Percentiles rank a stretch among this genome's conserved stretches.
phyloP scores from a whole-genome alignment of 78 protist species.

The Dictyostelium brefeldianum region DNA sequence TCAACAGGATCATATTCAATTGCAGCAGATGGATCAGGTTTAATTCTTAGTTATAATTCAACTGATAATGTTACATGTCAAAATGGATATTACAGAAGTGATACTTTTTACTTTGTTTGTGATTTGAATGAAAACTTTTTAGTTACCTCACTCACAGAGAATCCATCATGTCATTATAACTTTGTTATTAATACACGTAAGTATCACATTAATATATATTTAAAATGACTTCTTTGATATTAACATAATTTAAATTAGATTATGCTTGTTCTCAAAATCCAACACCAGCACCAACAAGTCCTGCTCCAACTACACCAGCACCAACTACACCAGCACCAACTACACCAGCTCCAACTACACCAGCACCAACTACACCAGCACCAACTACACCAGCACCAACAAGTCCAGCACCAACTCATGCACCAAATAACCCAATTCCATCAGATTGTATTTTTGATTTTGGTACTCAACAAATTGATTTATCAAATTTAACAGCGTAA shows the following conservation, averaged over 20 bases:
- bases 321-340: neutral
- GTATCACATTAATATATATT: too few relatives aligned
- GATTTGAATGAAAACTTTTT: neutral
- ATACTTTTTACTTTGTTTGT: constrained; percentile 3
- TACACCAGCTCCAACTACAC: neutral
- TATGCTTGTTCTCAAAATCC: neutral
- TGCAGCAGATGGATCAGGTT: neutral
- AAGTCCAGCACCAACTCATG: neutral
- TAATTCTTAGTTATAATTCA: neutral
- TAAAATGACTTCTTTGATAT: neutral
- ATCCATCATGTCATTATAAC: neutral
- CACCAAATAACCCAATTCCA: neutral
- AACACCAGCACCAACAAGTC: neutral
- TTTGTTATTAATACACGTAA: neutral
- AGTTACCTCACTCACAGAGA: neutral
- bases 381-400: neutral
- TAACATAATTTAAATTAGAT: too few relatives aligned
- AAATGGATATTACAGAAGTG: neutral
- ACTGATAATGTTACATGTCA: neutral
- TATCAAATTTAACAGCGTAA: constrained; percentile 7
- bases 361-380: neutral
- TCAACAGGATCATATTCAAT: neutral
- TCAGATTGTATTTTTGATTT: neutral
- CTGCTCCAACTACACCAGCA: neutral
- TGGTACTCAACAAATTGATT: constrained; percentile 6